Conservation (phyloP, 768 basidiomycete species). For the Porphyrellus cyaneotinctus region DNA sequence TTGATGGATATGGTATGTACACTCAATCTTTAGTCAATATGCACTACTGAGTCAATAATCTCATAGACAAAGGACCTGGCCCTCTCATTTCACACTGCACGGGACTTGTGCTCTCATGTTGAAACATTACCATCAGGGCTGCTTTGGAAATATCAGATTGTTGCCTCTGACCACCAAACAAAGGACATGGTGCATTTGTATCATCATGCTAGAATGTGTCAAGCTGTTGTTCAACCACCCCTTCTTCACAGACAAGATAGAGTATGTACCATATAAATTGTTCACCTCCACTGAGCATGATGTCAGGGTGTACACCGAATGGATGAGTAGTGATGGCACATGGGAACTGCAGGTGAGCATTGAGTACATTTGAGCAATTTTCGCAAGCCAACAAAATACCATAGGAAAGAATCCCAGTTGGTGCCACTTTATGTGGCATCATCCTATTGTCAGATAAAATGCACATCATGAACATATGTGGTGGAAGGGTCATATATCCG, state of each 20-base stretch:
- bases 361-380: background rate
- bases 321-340: too few relatives aligned
- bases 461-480: background rate
- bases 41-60: background rate
- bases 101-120: conserved; percentile 20
- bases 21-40: background rate
- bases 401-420: too few relatives aligned
- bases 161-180: conserved; percentile 13
- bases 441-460: background rate
- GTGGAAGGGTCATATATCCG: background rate
- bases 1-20: conserved; percentile 19
- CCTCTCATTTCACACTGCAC: conserved; percentile 25
- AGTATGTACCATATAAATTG: background rate
- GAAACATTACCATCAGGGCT: conserved; percentile 28
- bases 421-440: background rate
- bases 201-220: conserved; percentile 17
- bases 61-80: background rate
- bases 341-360: background rate
- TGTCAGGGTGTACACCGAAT: conserved; percentile 16
- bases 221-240: conserved; percentile 12
- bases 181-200: conserved; percentile 6
- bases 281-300: background rate
- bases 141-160: conserved; percentile 17
- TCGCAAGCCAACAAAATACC: too few relatives aligned
- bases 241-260: background rate